Evolutionary conservation across 805 yeast genomes (phyloP).

Genomic region (Cyberlindnera mrakii): DNA sequence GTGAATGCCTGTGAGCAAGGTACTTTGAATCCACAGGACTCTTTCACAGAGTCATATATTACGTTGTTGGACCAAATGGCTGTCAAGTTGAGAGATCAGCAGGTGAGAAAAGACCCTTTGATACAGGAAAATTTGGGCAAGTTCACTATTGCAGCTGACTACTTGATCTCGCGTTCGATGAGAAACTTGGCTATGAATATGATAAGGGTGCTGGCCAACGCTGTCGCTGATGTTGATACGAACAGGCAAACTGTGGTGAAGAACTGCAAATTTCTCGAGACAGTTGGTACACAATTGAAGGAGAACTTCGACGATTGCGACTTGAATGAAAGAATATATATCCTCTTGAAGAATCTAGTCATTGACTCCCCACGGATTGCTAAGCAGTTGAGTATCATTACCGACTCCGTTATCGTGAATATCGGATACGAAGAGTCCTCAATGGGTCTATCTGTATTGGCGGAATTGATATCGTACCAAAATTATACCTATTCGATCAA

Average conservation of each 20-base stretch:
- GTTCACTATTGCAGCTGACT: conserved; percentile 9
- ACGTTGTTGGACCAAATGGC: conserved; percentile 20
- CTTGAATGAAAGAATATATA: conserved; percentile 12
- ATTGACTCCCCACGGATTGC: conserved; percentile 14
- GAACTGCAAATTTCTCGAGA: conserved; percentile 4
- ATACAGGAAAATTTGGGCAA: conserved; percentile 12
- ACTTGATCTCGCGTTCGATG: conserved; percentile 4
- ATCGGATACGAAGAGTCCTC: conserved; percentile 9
- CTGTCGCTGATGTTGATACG: conserved; percentile 21
- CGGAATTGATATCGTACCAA: conserved; percentile 11
- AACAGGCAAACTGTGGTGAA: conserved; percentile 14
- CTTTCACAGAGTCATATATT: conserved; percentile 19
- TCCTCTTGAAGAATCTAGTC: conserved; percentile 16
- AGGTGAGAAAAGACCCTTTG: conserved; percentile 10
- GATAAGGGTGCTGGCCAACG: conserved; percentile 21
- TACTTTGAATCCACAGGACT: conserved; percentile 4
- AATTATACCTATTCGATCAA: conserved; percentile 3
- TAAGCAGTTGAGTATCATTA: conserved; percentile 8
- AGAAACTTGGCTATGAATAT: conserved; percentile 13
- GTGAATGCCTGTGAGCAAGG: conserved; percentile 12
- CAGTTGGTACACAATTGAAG: conserved; percentile 7
- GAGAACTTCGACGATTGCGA: conserved; percentile 20
- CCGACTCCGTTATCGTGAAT: conserved; percentile 10
- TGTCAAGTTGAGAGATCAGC: conserved; percentile 17
- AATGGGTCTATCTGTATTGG: conserved; percentile 13